Evolutionary conservation across 1,284 basidiomycete species (phyloP).

Genomic region (Agaricales sp.): DNA sequence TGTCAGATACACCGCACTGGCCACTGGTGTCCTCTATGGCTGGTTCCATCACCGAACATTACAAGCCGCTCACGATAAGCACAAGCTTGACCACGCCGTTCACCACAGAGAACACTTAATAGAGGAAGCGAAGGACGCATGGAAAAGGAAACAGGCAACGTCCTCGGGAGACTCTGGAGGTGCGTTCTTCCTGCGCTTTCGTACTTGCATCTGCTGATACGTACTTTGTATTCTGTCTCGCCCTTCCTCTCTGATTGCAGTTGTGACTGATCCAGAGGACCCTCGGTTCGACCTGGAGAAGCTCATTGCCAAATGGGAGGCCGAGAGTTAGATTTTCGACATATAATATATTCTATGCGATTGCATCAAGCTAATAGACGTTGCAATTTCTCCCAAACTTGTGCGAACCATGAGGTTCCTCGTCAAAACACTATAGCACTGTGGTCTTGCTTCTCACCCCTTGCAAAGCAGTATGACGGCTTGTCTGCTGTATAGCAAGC

Average conservation of each 20-base stretch:
- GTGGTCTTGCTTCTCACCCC: neutral
- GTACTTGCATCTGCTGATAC: conserved; percentile 4
- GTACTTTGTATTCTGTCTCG: conserved; percentile 14
- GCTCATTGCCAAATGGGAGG: conserved; percentile 68
- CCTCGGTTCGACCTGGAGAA: conserved; percentile 96
- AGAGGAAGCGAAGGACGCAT: conserved; percentile 84
- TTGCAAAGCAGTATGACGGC: neutral
- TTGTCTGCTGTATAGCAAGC: neutral
- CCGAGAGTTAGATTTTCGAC: neutral
- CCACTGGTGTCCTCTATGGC: conserved; percentile 86
- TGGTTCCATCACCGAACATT: conserved; percentile 87
- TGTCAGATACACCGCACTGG: conserved; percentile 89
- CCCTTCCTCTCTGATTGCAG: conserved; percentile 29
- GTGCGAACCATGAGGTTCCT: neutral
- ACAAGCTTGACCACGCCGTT: conserved; percentile 57
- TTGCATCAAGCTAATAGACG: neutral
- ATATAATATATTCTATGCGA: neutral
- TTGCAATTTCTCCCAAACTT: neutral
- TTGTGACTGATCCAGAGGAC: conserved; percentile 89
- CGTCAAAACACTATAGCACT: neutral
- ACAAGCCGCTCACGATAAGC: conserved; percentile 72
- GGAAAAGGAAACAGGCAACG: conserved; percentile 36
- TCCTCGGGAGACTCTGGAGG: conserved; percentile 9
- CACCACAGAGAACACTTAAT: conserved; percentile 74
- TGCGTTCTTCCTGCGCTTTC: conserved; percentile 1